Conservation (phyloP, 2,329 filamentous ascomycete species). For the Neobulgaria alba region DNA sequence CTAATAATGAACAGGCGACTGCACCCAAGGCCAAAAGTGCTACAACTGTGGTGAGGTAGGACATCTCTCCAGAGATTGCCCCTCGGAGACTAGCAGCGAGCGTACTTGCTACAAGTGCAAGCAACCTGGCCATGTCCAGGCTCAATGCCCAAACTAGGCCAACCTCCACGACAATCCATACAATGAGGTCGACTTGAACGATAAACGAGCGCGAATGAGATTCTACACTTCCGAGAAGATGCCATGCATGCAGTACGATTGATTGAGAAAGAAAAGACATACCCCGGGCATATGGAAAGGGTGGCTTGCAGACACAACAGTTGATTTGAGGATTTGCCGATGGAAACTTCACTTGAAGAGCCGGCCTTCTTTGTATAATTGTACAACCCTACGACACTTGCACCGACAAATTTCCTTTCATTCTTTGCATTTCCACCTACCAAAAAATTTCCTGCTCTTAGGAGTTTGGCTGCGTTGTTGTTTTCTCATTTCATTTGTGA, state of each 20-base stretch:
- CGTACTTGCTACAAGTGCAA: constrained; percentile 98
- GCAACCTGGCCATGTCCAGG: constrained; percentile 62
- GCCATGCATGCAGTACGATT: constrained; percentile 21
- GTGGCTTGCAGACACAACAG: constrained; percentile 23
- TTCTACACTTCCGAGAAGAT: constrained; percentile 23
- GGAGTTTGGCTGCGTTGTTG: constrained; percentile 8
- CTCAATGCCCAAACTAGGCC: constrained; percentile 76
- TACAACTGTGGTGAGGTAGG: constrained; percentile 97
- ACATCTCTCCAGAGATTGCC: constrained; percentile 74
- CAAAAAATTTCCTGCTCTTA: constrained; percentile 7
- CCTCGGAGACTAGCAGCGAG: constrained; percentile 81
- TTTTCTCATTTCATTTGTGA: constrained; percentile 3
- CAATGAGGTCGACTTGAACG: constrained; percentile 16
- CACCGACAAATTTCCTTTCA: constrained; percentile 9
- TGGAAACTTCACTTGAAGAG: constrained; percentile 8
- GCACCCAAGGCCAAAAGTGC: constrained; percentile 98
- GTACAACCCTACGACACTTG: constrained; percentile 9
- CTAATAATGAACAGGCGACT: constrained; percentile 55
- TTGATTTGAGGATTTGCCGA: constrained; percentile 26
- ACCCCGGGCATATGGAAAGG: constrained; percentile 27
- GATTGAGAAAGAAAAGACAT: constrained; percentile 18
- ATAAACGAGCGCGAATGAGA: constrained; percentile 12
- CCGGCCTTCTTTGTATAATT: constrained; percentile 27
- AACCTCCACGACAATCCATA: constrained; percentile 10
- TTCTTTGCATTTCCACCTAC: constrained; percentile 7